Percentiles rank a stretch among this genome's conserved stretches.
These are phyloP conservation scores for Neonectria coccinea DNA, from an alignment of 2,329 filamentous ascomycete species.

Conservation along the genomic window DNA sequence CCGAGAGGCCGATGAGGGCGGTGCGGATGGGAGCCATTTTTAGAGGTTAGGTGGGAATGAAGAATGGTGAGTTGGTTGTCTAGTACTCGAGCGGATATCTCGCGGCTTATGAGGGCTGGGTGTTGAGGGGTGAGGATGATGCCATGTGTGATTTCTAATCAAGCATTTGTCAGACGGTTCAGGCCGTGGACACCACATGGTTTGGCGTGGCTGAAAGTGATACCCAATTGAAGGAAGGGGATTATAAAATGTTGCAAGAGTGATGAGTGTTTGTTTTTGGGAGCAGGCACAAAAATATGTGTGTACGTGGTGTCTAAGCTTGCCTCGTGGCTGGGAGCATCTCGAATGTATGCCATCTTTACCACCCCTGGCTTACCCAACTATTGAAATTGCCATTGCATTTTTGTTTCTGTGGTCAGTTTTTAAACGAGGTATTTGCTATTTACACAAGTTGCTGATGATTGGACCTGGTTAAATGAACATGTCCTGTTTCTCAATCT, in stretches of 20 bases:
- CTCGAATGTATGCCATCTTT: no score
- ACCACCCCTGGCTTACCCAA: no score
- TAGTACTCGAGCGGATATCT: background rate
- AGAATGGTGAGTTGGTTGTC: background rate
- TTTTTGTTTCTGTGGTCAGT: no score
- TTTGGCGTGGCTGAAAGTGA: background rate
- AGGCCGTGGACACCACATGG: background rate
- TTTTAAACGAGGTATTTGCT: no score
- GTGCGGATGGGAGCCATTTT: constrained; percentile 63
- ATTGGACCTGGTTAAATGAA: no score
- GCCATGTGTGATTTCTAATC: constrained; percentile 33
- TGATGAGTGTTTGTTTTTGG: background rate
- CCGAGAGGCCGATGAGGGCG: constrained; percentile 69
- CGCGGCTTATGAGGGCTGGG: background rate
- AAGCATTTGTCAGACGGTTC: constrained; percentile 27
- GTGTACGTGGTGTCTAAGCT: no score
- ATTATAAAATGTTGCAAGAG: background rate
- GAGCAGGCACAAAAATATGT: no score
- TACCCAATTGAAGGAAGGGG: background rate
- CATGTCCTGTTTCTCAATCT: no score
- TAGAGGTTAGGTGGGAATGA: background rate
- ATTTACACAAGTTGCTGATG: no score
- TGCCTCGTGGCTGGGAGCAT: no score
- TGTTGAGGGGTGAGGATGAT: constrained; percentile 20
- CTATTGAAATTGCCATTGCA: no score